Evolutionary conservation across 2,329 filamentous ascomycete species (phyloP), one percentile per base, ranked within the genome.

Genomic region (Rhynchosporium secalis): DNA sequence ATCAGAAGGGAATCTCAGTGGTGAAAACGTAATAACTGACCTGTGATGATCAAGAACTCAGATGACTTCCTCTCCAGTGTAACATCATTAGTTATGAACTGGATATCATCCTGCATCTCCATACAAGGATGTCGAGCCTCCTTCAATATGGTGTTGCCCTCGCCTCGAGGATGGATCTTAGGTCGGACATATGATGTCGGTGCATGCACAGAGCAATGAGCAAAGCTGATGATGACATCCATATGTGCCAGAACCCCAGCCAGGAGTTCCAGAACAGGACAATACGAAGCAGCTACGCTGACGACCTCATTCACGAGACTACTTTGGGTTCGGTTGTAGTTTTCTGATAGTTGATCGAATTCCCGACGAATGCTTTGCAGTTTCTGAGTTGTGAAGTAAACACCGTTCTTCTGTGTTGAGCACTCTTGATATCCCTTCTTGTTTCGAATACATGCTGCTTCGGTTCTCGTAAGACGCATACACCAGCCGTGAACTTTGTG

Each of bases 21-120:
- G 20, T 26, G n/a, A 33, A 3, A 26, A 41, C 1, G 15, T 5
- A 13, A 36, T 51, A 10, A 26, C 51, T 40, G 15, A 38, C 60
- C 60, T 10, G 60, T 61, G 3, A 61, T 61, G 9, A 79, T 87
- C 80, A 82, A 81, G 12, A 97, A 82, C 3, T 94, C 92, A 0
- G 92, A 96, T 54, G 85, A 82, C 62, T 88, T 87, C 8, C 92
- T 87, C 4, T 85, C 82, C 43, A 99, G 85, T 58, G 87, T 86
- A 28, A 98, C 91, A 70, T 99, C 94, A 75, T 99, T 99, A 61
- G 94, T 97, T 76, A 99, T 99, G 79, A 99, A 99, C 66, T 94
- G 93, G 47, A 99, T 88, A 72, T 99, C 95, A 71, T 99, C 96
- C 77, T 99, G 95, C 85, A 97, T 93, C 75, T 99, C 95, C 86